These are phyloP conservation scores for Spathaspora sp. DNA, from an alignment of 1,139 yeast species.

Conservation along the genomic window DNA sequence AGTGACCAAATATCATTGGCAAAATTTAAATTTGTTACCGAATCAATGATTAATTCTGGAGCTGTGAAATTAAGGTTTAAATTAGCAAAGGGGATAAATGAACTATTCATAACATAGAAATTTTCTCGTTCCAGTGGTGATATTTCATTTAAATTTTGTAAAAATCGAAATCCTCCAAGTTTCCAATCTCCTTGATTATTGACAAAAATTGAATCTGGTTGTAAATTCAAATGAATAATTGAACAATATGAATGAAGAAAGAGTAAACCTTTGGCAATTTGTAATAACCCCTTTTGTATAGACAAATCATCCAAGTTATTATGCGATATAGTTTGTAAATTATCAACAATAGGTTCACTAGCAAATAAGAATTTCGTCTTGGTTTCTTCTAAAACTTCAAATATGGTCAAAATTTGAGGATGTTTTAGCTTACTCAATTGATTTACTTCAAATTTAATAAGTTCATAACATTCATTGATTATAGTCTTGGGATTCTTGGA, in stretches of 20 bases:
- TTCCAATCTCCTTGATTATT: slow-evolving; percentile 95
- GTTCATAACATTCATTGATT: slow-evolving; percentile 41
- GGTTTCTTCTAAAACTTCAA: slow-evolving; percentile 88
- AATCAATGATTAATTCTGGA: slow-evolving; percentile 30
- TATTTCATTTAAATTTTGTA: slow-evolving; percentile 53
- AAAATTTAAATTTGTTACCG: slow-evolving; percentile 46
- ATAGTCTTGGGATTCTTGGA: slow-evolving; percentile 39
- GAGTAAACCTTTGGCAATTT: slow-evolving; percentile 73
- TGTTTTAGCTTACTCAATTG: slow-evolving; percentile 81
- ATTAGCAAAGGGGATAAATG: slow-evolving; percentile 77
- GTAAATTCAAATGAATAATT: slow-evolving; percentile 73
- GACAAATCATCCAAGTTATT: slow-evolving; percentile 60
- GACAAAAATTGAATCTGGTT: slow-evolving; percentile 74
- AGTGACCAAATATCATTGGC: slow-evolving; percentile 84
- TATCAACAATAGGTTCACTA: slow-evolving; percentile 72
- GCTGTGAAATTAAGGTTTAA: slow-evolving; percentile 66
- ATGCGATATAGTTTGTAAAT: slow-evolving; percentile 48
- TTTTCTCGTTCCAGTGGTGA: slow-evolving; percentile 50
- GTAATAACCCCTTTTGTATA: slow-evolving; percentile 83
- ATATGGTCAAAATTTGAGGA: slow-evolving; percentile 78
- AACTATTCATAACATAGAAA: slow-evolving; percentile 64
- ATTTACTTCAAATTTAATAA: slow-evolving; percentile 52
- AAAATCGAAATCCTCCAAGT: slow-evolving; percentile 70
- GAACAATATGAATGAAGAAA: slow-evolving; percentile 79
- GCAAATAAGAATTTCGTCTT: slow-evolving; percentile 77